Evolutionary conservation across 2,329 filamentous ascomycete species (phyloP).

Genomic region (Verticillium nonalfalfae): DNA sequence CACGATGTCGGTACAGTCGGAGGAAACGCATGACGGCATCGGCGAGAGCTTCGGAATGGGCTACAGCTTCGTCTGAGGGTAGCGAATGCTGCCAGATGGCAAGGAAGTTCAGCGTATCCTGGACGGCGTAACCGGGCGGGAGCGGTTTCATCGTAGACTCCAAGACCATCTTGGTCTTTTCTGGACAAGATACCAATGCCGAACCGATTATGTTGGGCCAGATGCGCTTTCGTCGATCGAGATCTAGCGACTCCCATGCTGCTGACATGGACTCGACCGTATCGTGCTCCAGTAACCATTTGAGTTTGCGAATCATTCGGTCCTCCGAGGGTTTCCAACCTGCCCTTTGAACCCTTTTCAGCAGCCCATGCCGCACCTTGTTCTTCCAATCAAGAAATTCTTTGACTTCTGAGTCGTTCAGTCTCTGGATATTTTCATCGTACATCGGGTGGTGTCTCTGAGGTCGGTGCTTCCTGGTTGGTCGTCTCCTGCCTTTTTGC

Average conservation of each 20-base stretch:
- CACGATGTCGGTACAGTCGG: conserved; percentile 5
- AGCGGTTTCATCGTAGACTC: conserved; percentile 28
- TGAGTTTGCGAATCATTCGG: not conserved
- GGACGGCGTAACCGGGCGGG: conserved; percentile 28
- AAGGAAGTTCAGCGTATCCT: conserved; percentile 26
- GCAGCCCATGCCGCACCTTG: not conserved
- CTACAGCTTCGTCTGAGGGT: not conserved
- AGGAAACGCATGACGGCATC: conserved; percentile 12
- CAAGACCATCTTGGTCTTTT: conserved; percentile 24
- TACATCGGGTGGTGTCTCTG: not conserved
- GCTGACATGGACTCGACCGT: conserved; percentile 21
- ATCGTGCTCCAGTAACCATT: conserved; percentile 22
- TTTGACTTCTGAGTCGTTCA: not conserved
- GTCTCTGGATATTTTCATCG: not conserved
- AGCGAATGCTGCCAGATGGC: conserved; percentile 12
- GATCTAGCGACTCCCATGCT: conserved; percentile 23
- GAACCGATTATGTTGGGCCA: conserved; percentile 30
- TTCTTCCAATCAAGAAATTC: conserved; percentile 9
- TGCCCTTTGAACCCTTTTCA: not conserved
- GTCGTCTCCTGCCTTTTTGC: not conserved
- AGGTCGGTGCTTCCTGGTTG: not conserved
- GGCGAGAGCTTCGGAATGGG: conserved; percentile 11
- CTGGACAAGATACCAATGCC: conserved; percentile 23
- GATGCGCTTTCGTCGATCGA: conserved; percentile 14
- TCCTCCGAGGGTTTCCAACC: conserved; percentile 21